Percentiles rank a stretch among this genome's conserved stretches.
These are phyloP conservation scores for Metschnikowia vanudenii DNA, from an alignment of 805 yeast genomes.

Conservation along the genomic window DNA sequence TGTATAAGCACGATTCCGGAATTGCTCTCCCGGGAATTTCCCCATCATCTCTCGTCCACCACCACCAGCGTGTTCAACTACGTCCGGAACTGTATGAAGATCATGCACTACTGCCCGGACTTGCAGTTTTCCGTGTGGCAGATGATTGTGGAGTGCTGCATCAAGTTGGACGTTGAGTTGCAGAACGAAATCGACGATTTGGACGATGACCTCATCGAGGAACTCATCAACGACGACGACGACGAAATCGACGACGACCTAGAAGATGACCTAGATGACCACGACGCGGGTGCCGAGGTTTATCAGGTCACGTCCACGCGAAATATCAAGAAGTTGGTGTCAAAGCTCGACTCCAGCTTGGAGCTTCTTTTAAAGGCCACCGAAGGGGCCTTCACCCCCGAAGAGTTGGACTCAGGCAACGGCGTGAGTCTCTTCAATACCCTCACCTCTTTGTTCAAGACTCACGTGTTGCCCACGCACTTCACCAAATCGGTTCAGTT, in stretches of 20 bases:
- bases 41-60: conserved; percentile 68
- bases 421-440: conserved; percentile 71
- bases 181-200: conserved; percentile 85
- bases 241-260: conserved; percentile 44
- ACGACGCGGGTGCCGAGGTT: conserved; percentile 33
- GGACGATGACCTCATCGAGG: conserved; percentile 66
- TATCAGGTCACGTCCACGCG: conserved; percentile 37
- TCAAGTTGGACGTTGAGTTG: conserved; percentile 87
- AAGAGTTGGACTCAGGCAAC: conserved; percentile 55
- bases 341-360: conserved; percentile 72
- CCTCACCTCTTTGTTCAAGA: conserved; percentile 70
- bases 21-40: conserved; percentile 61
- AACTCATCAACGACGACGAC: conserved; percentile 43
- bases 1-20: conserved; percentile 63
- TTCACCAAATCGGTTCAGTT: conserved; percentile 87
- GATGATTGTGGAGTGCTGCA: conserved; percentile 70
- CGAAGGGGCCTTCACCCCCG: conserved; percentile 46
- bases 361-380: conserved; percentile 55
- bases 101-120: conserved; percentile 73
- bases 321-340: conserved; percentile 53
- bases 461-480: conserved; percentile 87
- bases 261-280: conserved; percentile 22
- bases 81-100: conserved; percentile 57
- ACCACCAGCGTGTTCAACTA: conserved; percentile 57
- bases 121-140: conserved; percentile 76